Evolutionary conservation across 2,329 filamentous ascomycete genomes (phyloP), one percentile per base, ranked within the genome.

Genomic region (Phialophora verrucosa): DNA sequence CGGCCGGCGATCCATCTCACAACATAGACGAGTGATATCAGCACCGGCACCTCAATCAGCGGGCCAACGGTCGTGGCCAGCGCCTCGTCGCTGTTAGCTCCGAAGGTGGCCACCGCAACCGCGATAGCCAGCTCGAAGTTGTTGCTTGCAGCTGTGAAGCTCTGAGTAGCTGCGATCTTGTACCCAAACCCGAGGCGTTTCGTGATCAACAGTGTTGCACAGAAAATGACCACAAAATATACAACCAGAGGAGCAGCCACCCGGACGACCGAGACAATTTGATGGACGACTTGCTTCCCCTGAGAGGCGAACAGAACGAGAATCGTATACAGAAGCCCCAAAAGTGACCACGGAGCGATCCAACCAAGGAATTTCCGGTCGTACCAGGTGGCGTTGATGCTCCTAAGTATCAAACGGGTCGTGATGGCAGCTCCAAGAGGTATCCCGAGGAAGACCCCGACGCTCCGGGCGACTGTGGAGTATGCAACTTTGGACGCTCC

Each of bases 241-340:
- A 96, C 88, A 1, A 95, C 74, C 51, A 97, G 79, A 0, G 93
- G 93, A 0, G 92, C 91, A 0, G 90, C 88, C 0, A 97, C 92
- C 0, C 93, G 84, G 4, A 95, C 80, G 0, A 97, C 92, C 0
- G 90, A 90, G 0, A 92, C 90, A 67, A 96, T 91, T 77, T 96
- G 91, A 70, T 91, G 86, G 0, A 94, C 89, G 1, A 95, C 91
- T 59, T 88, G 87, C 31, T 80, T 79, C 2, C 92, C 92, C 74
- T 96, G 92, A 0, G 90, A 91, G 0, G 91, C 92, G 75, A 97
- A 96, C 2, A 97, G 83, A 0, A 96, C 88, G 5, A 95, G 77
- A 72, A 96, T 95, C 0, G 92, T 96, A 80, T 93, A 96, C 0
- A 96, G 80, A 4, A 97, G 83, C 0, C 92, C 93, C 69, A 96